phyloP scores from a whole-genome alignment of 2,329 filamentous ascomycete genomes.

The Cladophialophora immunda region DNA sequence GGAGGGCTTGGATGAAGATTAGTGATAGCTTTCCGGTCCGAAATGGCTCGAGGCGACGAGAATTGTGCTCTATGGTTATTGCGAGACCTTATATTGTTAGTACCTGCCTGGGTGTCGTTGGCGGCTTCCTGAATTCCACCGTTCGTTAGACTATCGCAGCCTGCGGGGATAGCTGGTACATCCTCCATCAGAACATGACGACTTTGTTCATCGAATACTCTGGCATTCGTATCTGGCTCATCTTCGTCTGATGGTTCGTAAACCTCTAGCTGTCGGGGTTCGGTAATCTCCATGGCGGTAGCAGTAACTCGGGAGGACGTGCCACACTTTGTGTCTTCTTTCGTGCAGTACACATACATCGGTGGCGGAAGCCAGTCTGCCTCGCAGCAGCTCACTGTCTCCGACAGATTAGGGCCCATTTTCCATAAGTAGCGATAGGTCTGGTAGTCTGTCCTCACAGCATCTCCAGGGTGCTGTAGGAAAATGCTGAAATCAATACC shows the following conservation, averaged over 20 bases:
- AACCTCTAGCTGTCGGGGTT: conserved; percentile 12
- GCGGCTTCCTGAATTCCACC: background rate
- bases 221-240: background rate
- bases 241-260: conserved; percentile 13
- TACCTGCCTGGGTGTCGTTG: background rate
- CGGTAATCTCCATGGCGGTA: conserved; percentile 6
- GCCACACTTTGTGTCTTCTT: conserved; percentile 5
- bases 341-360: conserved; percentile 13
- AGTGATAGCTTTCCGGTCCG: background rate
- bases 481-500: conserved; percentile 18
- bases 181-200: background rate
- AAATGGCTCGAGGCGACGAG: background rate
- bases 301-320: conserved; percentile 1
- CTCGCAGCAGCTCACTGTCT: conserved; percentile 18
- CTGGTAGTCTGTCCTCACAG: conserved; percentile 14
- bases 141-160: background rate
- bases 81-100: background rate
- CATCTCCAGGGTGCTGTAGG: conserved; percentile 17
- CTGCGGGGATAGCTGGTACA: background rate
- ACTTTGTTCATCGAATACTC: background rate
- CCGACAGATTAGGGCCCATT: conserved; percentile 10
- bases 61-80: background rate
- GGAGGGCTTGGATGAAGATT: background rate
- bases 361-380: conserved; percentile 19
- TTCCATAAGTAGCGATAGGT: conserved; percentile 16